These are phyloP conservation scores for Verticillium dahliae DNA, from an alignment of 2,329 filamentous ascomycete genomes.

Conservation along the genomic window DNA sequence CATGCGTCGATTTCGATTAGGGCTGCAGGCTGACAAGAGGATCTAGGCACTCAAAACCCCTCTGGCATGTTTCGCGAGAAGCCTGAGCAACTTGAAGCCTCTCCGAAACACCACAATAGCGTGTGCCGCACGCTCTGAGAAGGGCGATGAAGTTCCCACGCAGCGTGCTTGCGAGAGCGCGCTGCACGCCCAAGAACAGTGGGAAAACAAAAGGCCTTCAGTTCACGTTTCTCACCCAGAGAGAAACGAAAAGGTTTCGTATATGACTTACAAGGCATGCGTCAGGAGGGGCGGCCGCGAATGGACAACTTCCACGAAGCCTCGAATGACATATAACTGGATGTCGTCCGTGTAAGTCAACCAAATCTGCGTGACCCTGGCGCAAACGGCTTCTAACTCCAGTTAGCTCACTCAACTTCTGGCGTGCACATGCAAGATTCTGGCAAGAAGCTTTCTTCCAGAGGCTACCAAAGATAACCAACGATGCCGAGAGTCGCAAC, in stretches of 20 bases:
- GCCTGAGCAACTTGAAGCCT: background rate
- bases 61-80: too few species aligned
- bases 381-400: background rate
- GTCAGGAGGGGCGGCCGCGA: conserved; percentile 1
- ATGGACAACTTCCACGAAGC: background rate
- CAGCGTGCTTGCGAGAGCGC: background rate
- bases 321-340: conserved; percentile 1
- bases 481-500: background rate
- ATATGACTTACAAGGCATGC: conserved; percentile 6
- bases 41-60: background rate
- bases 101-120: background rate
- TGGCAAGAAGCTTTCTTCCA: background rate
- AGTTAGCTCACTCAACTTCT: background rate
- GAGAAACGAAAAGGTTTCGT: background rate
- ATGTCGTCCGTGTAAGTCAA: conserved; percentile 1
- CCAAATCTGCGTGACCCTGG: background rate
- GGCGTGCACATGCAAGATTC: background rate
- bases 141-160: background rate
- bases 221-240: background rate
- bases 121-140: background rate
- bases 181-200: background rate
- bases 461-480: background rate
- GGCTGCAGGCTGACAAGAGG: background rate
- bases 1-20: background rate
- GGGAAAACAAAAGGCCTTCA: background rate